Conservation (phyloP, 768 basidiomycete genomes). For the Coprinopsis cinerea region DNA sequence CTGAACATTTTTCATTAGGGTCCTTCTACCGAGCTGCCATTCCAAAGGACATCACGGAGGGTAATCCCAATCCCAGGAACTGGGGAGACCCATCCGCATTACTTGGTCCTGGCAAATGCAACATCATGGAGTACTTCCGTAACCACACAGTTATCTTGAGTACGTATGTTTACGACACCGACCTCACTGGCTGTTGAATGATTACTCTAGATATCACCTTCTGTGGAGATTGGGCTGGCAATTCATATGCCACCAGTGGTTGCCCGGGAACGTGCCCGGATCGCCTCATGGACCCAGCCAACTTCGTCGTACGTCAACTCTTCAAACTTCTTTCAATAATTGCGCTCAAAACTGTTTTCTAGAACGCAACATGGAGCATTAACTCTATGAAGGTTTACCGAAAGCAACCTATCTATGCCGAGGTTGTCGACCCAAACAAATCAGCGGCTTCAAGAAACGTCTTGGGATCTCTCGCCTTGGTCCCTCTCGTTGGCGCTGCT, state of each 20-base stretch:
- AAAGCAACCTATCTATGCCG: slow-evolving; percentile 30
- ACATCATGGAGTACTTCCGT: slow-evolving; percentile 52
- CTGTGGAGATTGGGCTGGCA: slow-evolving; percentile 81
- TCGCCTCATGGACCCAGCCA: slow-evolving; percentile 21
- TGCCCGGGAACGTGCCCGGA: slow-evolving; percentile 49
- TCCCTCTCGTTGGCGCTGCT: too few relatives aligned
- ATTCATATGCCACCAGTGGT: slow-evolving; percentile 59
- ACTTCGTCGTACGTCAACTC: slow-evolving; percentile 42
- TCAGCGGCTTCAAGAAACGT: too few relatives aligned
- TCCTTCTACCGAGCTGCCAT: slow-evolving; percentile 79
- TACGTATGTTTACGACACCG: slow-evolving; percentile 34
- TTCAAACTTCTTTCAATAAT: slow-evolving; percentile 3
- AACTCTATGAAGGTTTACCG: slow-evolving; percentile 76
- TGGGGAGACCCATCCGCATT: slow-evolving; percentile 69
- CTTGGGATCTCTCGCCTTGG: too few relatives aligned
- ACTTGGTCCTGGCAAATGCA: slow-evolving; percentile 50
- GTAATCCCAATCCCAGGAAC: slow-evolving; percentile 56
- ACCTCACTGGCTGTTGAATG: not conserved
- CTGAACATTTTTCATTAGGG: slow-evolving; percentile 37
- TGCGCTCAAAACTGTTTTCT: not conserved
- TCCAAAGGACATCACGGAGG: slow-evolving; percentile 57
- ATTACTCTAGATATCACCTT: slow-evolving; percentile 73
- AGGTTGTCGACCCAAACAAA: not conserved
- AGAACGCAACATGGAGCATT: slow-evolving; percentile 83
- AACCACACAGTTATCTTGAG: slow-evolving; percentile 77